Conservation (phyloP, 176 grass and related monocot species). For the Avena atlantica region DNA sequence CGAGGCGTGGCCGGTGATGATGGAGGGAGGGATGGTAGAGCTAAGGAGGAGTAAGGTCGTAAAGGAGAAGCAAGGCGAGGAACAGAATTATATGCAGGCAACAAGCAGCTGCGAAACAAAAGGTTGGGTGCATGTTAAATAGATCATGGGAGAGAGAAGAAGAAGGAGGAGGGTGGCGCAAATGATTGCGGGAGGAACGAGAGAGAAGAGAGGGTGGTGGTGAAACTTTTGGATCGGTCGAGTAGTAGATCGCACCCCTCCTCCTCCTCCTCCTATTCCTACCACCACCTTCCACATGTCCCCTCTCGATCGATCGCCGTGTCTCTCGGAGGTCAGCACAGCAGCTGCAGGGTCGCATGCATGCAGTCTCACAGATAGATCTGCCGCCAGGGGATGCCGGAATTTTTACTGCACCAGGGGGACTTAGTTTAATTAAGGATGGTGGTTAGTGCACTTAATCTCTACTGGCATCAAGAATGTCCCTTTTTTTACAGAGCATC, state of each 20-base stretch:
- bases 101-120: conserved; percentile 48
- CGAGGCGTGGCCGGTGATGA: conserved; percentile 58
- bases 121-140: conserved; percentile 54
- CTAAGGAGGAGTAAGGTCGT: conserved; percentile 3
- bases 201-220: background rate
- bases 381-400: background rate
- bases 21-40: conserved; percentile 19
- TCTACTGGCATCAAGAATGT: too few relatives aligned
- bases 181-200: conserved; percentile 49
- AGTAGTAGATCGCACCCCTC: conserved; percentile 50
- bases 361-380: background rate
- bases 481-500: too few relatives aligned
- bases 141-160: conserved; percentile 48
- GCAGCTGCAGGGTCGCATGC: too few relatives aligned
- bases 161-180: conserved; percentile 12
- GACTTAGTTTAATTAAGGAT: too few relatives aligned
- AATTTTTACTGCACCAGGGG: conserved; percentile 33
- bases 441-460: too few relatives aligned
- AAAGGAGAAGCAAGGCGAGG: conserved; percentile 5
- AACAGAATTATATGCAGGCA: conserved; percentile 80
- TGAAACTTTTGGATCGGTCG: conserved; percentile 54
- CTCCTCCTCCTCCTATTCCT: background rate
- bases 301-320: background rate
- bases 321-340: background rate
- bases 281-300: background rate